These are phyloP conservation scores for Yarrowia galli DNA, from an alignment of 1,139 yeast genomes.

Conservation along the genomic window DNA sequence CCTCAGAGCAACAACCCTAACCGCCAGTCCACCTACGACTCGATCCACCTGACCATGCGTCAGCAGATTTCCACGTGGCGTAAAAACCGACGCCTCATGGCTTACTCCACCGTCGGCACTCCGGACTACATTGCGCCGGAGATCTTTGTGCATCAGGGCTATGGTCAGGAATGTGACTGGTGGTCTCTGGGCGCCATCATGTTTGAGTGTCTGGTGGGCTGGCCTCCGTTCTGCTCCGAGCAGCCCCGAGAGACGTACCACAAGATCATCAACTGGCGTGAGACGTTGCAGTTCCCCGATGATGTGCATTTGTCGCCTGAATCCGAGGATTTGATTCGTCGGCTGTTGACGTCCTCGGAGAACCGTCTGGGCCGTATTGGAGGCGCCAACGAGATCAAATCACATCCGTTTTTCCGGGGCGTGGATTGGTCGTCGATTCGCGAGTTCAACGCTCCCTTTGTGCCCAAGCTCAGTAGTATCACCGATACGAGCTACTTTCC, in stretches of 20 bases:
- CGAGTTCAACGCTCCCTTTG: slow-evolving; percentile 93
- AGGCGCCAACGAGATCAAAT: slow-evolving; percentile 91
- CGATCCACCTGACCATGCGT: slow-evolving; percentile 93
- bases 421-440: slow-evolving; percentile 96
- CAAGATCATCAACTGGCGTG: slow-evolving; percentile 95
- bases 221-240: slow-evolving; percentile 99
- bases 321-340: slow-evolving; percentile 88
- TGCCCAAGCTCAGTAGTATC: slow-evolving; percentile 81
- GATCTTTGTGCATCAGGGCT: slow-evolving; percentile 94
- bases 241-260: slow-evolving; percentile 98
- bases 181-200: slow-evolving; percentile 98
- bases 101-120: slow-evolving; percentile 97
- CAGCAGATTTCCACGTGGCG: slow-evolving; percentile 99
- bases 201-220: slow-evolving; percentile 98
- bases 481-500: slow-evolving; percentile 99
- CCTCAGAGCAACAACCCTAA: slow-evolving; percentile 41
- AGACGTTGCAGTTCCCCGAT: slow-evolving; percentile 90
- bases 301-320: slow-evolving; percentile 94
- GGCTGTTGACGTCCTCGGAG: slow-evolving; percentile 83
- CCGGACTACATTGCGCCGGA: slow-evolving; percentile 99
- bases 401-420: slow-evolving; percentile 92
- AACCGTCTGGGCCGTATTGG: slow-evolving; percentile 88
- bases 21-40: slow-evolving; percentile 89
- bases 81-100: slow-evolving; percentile 94
- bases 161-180: slow-evolving; percentile 99